A percentile compares a stretch with the other conserved stretches of the same genome.
phyloP scores from a whole-genome alignment of 108 stramenopile species.

The Discostella stelligeroides region DNA sequence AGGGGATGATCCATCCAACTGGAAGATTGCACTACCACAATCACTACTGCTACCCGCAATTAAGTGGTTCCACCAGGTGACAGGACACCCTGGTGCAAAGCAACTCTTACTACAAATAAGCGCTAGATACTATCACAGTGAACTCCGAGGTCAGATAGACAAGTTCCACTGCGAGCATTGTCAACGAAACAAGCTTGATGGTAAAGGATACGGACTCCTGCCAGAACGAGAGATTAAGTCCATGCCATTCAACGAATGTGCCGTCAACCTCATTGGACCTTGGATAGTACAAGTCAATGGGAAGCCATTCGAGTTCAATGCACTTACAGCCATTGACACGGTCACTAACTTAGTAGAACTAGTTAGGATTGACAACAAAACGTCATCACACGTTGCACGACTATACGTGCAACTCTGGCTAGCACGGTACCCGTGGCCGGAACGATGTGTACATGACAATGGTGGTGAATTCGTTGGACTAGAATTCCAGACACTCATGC shows the following conservation, averaged over 20 bases:
- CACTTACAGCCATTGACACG: no score
- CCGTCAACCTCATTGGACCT: conserved; percentile 39
- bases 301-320: no score
- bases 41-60: background rate
- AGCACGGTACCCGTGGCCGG: conserved; percentile 42
- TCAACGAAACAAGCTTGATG: no score
- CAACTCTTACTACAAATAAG: no score
- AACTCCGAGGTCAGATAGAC: no score
- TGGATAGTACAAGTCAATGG: conserved; percentile 45
- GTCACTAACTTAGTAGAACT: conserved; percentile 48
- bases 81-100: no score
- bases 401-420: conserved; percentile 46
- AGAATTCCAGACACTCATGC: conserved; percentile 31
- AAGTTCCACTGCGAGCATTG: no score
- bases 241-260: no score
- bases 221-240: conserved; percentile 6
- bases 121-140: no score
- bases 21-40: conserved; percentile 4
- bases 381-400: conserved; percentile 15
- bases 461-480: conserved; percentile 29
- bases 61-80: no score
- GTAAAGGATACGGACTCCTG: no score
- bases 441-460: no score
- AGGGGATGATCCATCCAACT: conserved; percentile 12
- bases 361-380: conserved; percentile 19